A percentile compares a stretch with the other conserved stretches of the same genome.
Conservation (phyloP, 352 stramenopile species). For the Globisporangium rhizosaccharum region DNA sequence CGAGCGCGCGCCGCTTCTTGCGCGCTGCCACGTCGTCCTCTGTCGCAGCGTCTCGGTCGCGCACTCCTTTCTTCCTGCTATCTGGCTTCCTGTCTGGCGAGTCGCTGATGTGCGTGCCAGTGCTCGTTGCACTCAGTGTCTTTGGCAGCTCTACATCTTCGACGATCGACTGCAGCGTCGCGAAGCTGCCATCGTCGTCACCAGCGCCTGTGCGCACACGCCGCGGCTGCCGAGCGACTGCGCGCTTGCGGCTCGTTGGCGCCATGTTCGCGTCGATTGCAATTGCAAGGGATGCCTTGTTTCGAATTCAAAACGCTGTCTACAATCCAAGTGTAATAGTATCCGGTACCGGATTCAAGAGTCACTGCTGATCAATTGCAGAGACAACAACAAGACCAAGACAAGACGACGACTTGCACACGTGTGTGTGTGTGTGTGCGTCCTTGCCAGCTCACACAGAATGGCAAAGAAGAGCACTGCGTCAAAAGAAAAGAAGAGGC, state of each 20-base stretch:
- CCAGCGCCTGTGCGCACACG: conserved; percentile 15
- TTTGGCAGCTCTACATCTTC: conserved; percentile 51
- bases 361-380: too few relatives aligned
- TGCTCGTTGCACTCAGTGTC: conserved; percentile 20
- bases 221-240: conserved; percentile 14
- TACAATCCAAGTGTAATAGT: too few relatives aligned
- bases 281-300: background rate
- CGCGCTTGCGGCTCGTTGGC: conserved; percentile 17
- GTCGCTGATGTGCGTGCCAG: conserved; percentile 22
- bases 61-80: conserved; percentile 26
- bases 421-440: too few relatives aligned
- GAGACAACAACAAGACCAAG: background rate
- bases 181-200: conserved; percentile 10
- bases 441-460: background rate
- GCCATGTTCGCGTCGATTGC: conserved; percentile 7
- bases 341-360: too few relatives aligned
- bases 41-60: conserved; percentile 12
- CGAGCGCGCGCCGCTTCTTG: conserved; percentile 35
- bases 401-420: background rate
- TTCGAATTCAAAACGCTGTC: conserved; percentile 5
- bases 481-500: conserved; percentile 8
- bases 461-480: conserved; percentile 12
- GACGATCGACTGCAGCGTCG: conserved; percentile 42
- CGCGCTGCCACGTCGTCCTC: conserved; percentile 18
- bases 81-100: conserved; percentile 25